These are phyloP conservation scores for Macrotyloma uniflorum DNA, from an alignment of 306 rosid genomes.

Conservation along the genomic window DNA sequence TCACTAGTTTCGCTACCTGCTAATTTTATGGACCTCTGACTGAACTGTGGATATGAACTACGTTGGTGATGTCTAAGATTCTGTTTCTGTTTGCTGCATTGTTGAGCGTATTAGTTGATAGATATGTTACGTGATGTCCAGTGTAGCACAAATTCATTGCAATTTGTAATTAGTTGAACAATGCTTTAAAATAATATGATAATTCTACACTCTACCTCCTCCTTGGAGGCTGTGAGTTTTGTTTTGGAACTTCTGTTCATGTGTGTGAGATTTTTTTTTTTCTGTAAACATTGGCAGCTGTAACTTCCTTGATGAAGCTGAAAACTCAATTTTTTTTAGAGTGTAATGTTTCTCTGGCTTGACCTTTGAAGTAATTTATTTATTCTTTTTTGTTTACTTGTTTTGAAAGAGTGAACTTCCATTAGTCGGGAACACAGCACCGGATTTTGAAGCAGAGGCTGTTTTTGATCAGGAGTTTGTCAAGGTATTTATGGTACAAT, in stretches of 20 bases:
- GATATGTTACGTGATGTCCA: neutral
- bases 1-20: neutral
- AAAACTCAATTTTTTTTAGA: no score
- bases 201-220: neutral
- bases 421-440: conserved; percentile 87
- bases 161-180: neutral
- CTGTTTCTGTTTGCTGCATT: neutral
- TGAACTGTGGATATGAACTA: neutral
- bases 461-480: conserved; percentile 96
- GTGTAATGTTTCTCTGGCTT: neutral
- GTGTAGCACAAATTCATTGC: neutral
- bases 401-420: conserved; percentile 61
- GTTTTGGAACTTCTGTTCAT: neutral
- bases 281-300: neutral
- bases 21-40: neutral
- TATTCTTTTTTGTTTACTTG: neutral
- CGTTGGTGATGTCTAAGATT: neutral
- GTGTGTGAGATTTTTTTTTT: neutral
- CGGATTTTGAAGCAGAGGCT: conserved; percentile 98
- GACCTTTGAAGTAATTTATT: neutral
- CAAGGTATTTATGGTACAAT: conserved; percentile 52
- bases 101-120: neutral
- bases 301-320: neutral
- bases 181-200: neutral
- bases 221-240: neutral